Percentiles rank a stretch among this genome's conserved stretches.
Evolutionary conservation across 2,329 filamentous ascomycete genomes (phyloP).

Genomic region (Aspergillus thermomutatus): DNA sequence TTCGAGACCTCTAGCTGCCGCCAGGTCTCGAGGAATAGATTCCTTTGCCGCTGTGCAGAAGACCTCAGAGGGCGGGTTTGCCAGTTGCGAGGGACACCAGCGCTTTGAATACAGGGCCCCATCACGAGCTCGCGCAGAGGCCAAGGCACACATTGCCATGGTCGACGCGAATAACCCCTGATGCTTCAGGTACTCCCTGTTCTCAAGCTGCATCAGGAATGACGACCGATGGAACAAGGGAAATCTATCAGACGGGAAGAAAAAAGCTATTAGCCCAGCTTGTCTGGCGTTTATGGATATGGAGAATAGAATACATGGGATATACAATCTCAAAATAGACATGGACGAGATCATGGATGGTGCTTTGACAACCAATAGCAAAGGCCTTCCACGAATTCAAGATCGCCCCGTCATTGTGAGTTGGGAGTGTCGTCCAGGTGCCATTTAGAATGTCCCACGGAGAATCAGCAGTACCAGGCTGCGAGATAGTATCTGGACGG

Average conservation of each 20-base stretch:
- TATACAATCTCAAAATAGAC: background rate
- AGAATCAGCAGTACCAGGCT: background rate
- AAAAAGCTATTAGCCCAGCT: background rate
- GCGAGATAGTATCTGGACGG: background rate
- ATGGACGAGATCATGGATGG: background rate
- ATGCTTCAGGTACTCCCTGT: background rate
- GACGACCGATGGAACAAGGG: background rate
- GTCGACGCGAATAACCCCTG: background rate
- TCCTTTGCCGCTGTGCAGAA: background rate
- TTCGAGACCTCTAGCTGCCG: background rate
- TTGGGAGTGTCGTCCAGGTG: background rate
- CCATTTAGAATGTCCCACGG: background rate
- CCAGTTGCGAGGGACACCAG: background rate
- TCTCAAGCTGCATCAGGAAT: background rate
- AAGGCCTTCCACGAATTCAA: background rate
- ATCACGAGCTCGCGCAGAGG: background rate
- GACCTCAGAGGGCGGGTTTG: background rate
- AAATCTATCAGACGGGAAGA: background rate
- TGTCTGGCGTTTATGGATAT: background rate
- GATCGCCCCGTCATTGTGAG: background rate
- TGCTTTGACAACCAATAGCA: background rate
- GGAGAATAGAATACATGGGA: background rate
- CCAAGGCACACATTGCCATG: background rate
- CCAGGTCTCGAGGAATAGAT: background rate
- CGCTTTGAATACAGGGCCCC: background rate